Evolutionary conservation across 805 yeast species (phyloP).

Genomic region (Metschnikowia dekortorum): DNA sequence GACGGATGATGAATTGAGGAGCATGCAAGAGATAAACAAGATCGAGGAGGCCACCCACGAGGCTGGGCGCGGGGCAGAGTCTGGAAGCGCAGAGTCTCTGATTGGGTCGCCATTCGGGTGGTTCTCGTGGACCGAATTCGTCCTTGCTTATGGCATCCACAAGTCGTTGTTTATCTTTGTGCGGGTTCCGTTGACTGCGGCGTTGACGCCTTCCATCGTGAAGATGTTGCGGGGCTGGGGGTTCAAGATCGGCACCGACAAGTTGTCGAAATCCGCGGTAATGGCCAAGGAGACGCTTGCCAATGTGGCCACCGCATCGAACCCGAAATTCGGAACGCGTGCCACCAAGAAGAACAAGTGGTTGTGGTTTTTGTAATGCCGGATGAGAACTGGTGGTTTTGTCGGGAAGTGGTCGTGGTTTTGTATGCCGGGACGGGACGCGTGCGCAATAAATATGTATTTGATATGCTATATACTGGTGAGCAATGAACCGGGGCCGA

Average conservation of each 20-base stretch:
- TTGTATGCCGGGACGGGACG: too few species aligned
- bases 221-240: constrained; percentile 67
- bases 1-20: constrained; percentile 38
- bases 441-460: too few species aligned
- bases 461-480: too few species aligned
- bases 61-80: constrained; percentile 18
- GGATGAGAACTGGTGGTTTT: too few species aligned
- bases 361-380: constrained; percentile 48
- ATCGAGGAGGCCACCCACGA: constrained; percentile 25
- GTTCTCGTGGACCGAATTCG: constrained; percentile 72
- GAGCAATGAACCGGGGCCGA: too few species aligned
- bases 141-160: constrained; percentile 90
- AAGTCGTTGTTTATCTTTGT: constrained; percentile 72
- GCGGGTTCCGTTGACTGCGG: constrained; percentile 87
- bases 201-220: constrained; percentile 81
- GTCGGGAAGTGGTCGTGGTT: too few species aligned
- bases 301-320: constrained; percentile 41
- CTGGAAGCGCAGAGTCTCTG: constrained; percentile 2
- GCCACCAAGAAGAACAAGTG: constrained; percentile 52
- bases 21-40: constrained; percentile 31
- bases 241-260: constrained; percentile 61
- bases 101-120: constrained; percentile 23
- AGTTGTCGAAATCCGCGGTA: constrained; percentile 38
- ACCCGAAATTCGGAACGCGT: constrained; percentile 49
- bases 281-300: constrained; percentile 12